Percentiles rank a stretch among this genome's conserved stretches.
These are phyloP conservation scores for Penstemon eatonii DNA, from an alignment of 257 asterid genomes.

Conservation along the genomic window DNA sequence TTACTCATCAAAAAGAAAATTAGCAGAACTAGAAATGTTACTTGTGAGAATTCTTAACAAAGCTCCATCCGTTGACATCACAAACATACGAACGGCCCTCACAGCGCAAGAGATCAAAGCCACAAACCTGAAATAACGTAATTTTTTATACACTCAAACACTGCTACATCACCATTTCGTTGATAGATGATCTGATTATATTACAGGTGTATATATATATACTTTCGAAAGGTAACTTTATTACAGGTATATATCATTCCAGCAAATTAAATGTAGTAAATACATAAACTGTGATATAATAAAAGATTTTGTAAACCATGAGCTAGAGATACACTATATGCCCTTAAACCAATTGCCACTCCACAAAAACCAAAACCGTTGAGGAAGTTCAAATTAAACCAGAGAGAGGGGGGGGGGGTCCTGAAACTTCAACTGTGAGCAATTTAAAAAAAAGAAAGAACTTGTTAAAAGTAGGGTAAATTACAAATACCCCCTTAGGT, in stretches of 20 bases:
- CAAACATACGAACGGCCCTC: slow-evolving; percentile 97
- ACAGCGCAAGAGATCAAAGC: slow-evolving; percentile 95
- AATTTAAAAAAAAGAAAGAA: slow-evolving; percentile 8
- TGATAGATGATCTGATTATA: slow-evolving; percentile 4
- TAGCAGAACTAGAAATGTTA: slow-evolving; percentile 29
- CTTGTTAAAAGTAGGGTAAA: background rate
- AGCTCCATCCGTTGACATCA: slow-evolving; percentile 99
- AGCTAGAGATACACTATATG: background rate
- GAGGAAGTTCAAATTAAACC: slow-evolving; percentile 1
- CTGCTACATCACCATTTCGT: slow-evolving; percentile 8
- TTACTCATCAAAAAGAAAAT: background rate
- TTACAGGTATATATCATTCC: background rate
- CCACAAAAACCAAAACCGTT: background rate
- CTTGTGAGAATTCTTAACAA: slow-evolving; percentile 96
- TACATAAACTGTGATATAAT: slow-evolving; percentile 8
- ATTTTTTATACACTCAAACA: background rate
- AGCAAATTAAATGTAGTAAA: background rate
- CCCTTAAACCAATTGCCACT: background rate
- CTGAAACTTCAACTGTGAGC: background rate
- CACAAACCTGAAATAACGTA: slow-evolving; percentile 80
- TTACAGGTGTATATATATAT: slow-evolving; percentile 2
- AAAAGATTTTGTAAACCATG: background rate
- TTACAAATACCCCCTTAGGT: too few species aligned
- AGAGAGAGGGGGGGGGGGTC: background rate
- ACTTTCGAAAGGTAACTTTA: too few species aligned